Conservation (phyloP, 1,139 yeast genomes). For the Keqinozyma sinolaborantium region DNA sequence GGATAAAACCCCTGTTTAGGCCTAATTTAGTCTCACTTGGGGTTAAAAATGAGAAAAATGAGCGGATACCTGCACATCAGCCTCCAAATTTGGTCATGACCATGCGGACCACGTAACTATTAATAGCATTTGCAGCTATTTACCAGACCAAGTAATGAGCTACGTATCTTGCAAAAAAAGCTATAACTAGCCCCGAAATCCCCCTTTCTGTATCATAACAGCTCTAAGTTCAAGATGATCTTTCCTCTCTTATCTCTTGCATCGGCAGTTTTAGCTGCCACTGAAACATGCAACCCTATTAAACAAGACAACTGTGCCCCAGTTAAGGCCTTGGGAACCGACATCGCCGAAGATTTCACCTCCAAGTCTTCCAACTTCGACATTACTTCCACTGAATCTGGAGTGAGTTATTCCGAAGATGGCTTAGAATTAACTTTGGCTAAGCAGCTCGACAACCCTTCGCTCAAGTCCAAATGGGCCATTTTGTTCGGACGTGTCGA, state of each 20-base stretch:
- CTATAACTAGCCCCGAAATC: too few relatives aligned
- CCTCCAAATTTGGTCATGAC: too few relatives aligned
- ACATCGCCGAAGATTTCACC: slow-evolving; percentile 44
- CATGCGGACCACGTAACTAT: too few relatives aligned
- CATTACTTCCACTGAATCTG: slow-evolving; percentile 12
- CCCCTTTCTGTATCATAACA: too few relatives aligned
- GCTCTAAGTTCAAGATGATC: too few relatives aligned
- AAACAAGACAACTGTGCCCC: slow-evolving; percentile 24
- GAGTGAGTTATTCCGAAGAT: slow-evolving; percentile 20
- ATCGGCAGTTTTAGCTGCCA: slow-evolving; percentile 6
- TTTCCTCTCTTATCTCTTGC: not conserved
- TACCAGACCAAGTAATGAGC: too few relatives aligned
- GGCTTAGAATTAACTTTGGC: slow-evolving; percentile 60
- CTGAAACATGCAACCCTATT: slow-evolving; percentile 26
- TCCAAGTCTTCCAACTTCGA: slow-evolving; percentile 35
- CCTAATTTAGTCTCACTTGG: too few relatives aligned
- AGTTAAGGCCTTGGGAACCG: slow-evolving; percentile 52
- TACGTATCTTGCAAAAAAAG: too few relatives aligned
- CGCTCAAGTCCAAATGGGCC: slow-evolving; percentile 65
- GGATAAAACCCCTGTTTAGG: too few relatives aligned
- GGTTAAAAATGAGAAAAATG: too few relatives aligned
- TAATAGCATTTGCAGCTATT: too few relatives aligned
- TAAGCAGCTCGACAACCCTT: slow-evolving; percentile 64
- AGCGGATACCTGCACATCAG: too few relatives aligned
- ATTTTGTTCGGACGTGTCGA: slow-evolving; percentile 81